A percentile compares a stretch with the other conserved stretches of the same genome.
Conservation (phyloP, 2,329 filamentous ascomycete species). For the Diaporthe sp. region DNA sequence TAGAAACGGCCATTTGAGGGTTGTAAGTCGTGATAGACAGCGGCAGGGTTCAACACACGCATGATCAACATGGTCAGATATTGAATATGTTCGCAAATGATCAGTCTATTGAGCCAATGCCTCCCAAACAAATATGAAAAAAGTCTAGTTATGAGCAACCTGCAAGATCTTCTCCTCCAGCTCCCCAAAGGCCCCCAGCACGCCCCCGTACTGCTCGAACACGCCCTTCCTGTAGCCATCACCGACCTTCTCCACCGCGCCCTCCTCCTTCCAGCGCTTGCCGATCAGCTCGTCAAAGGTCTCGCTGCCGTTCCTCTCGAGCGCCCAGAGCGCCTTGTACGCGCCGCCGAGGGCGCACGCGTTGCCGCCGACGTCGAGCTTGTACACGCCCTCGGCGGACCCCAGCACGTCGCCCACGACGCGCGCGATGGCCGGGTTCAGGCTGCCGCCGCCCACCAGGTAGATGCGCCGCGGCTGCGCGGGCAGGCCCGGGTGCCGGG, state of each 20-base stretch:
- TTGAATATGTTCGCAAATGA: not conserved
- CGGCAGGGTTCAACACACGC: not conserved
- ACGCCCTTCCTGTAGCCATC: constrained; percentile 82
- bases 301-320: constrained; percentile 77
- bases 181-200: constrained; percentile 81
- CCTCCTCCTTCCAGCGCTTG: constrained; percentile 85
- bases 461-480: constrained; percentile 91
- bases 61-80: not conserved
- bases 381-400: constrained; percentile 90
- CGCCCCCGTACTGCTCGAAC: constrained; percentile 83
- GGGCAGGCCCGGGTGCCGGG: constrained; percentile 66
- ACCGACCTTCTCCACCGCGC: constrained; percentile 85
- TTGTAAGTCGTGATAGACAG: too few relatives aligned
- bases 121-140: not conserved
- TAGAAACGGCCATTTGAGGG: too few relatives aligned
- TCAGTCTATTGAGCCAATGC: not conserved
- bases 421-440: constrained; percentile 89
- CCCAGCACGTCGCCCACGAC: constrained; percentile 91
- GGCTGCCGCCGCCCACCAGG: constrained; percentile 91
- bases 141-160: constrained; percentile 50
- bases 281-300: constrained; percentile 92
- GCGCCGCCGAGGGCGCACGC: constrained; percentile 94
- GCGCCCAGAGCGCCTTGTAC: constrained; percentile 96
- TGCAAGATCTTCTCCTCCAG: constrained; percentile 79
- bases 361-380: constrained; percentile 93